Percentiles rank a stretch among this genome's conserved stretches.
Evolutionary conservation across 2,329 filamentous ascomycete genomes (phyloP).

Genomic region (Fusarium fracticaudum): DNA sequence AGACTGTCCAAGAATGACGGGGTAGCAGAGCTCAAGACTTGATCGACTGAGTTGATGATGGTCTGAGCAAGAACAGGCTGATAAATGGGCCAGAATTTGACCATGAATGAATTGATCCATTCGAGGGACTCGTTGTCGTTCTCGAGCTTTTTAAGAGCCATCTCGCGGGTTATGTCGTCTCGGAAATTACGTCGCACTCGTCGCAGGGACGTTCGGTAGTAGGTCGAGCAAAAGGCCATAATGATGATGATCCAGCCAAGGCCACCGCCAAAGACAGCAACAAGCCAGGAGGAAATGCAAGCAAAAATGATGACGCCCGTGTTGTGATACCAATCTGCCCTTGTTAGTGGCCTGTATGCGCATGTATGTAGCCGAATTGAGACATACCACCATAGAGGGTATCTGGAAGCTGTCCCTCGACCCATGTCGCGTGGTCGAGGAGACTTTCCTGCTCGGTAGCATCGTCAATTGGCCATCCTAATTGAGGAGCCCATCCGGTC

Average conservation of each 20-base stretch:
- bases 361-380: background rate
- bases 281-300: constrained; percentile 88
- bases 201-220: constrained; percentile 94
- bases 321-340: constrained; percentile 97
- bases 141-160: constrained; percentile 87
- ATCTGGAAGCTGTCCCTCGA: constrained; percentile 86
- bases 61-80: constrained; percentile 92
- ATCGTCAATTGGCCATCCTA: constrained; percentile 74
- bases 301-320: constrained; percentile 93
- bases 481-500: constrained; percentile 89
- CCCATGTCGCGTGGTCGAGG: constrained; percentile 86
- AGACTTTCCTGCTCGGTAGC: constrained; percentile 71
- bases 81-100: constrained; percentile 99
- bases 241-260: constrained; percentile 93
- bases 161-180: constrained; percentile 89
- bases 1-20: constrained; percentile 93
- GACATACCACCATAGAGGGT: constrained; percentile 84
- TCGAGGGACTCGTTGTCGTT: constrained; percentile 92
- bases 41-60: constrained; percentile 93
- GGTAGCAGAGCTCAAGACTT: constrained; percentile 91
- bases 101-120: constrained; percentile 98
- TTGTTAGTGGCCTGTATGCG: constrained; percentile 7
- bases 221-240: constrained; percentile 92
- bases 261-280: constrained; percentile 89
- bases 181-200: constrained; percentile 95